Evolutionary conservation across 2,329 filamentous ascomycete genomes (phyloP).

Genomic region (Neospermospora avenae): DNA sequence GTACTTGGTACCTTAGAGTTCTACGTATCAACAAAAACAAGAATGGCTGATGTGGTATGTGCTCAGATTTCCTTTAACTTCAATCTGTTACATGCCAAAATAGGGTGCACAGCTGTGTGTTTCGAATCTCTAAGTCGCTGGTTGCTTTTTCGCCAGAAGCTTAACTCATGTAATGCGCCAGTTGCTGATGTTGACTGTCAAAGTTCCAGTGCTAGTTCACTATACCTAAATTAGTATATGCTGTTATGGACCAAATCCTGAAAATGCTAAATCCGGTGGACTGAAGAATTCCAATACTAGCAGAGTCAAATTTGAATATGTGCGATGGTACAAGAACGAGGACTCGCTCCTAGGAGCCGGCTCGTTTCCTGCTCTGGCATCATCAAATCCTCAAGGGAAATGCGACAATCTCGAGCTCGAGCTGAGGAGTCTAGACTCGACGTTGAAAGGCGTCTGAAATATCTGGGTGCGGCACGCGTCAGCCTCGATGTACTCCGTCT

Average conservation of each 20-base stretch:
- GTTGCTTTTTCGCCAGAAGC: neutral
- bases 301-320: neutral
- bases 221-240: neutral
- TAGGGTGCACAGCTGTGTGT: neutral
- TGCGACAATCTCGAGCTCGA: neutral
- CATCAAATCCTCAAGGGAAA: neutral
- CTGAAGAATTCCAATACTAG: neutral
- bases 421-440: neutral
- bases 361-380: neutral
- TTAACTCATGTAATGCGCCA: neutral
- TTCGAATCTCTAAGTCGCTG: neutral
- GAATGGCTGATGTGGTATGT: neutral
- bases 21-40: neutral
- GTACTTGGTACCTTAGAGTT: neutral
- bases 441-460: neutral
- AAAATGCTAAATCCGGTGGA: neutral
- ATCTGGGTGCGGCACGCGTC: neutral
- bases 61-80: neutral
- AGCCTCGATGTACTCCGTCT: neutral
- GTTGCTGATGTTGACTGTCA: neutral
- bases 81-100: neutral
- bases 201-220: neutral
- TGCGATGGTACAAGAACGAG: neutral
- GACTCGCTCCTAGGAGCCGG: neutral
- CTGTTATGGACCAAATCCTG: neutral